Conservation (phyloP, 2,329 filamentous ascomycete genomes). For the Fusarium beomiforme region DNA sequence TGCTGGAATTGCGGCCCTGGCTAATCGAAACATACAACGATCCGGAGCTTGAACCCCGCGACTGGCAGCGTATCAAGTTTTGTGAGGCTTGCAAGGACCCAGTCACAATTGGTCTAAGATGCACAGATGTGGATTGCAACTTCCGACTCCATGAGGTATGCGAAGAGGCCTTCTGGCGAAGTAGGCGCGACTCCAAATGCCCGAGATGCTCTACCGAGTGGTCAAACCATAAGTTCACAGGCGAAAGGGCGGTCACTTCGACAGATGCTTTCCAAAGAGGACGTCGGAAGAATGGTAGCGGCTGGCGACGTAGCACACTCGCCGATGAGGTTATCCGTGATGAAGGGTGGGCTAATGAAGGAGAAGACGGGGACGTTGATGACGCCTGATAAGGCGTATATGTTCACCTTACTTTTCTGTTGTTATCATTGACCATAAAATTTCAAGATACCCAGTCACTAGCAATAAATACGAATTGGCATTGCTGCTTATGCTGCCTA, state of each 20-base stretch:
- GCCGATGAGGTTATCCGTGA: constrained; percentile 49
- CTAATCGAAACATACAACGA: constrained; percentile 93
- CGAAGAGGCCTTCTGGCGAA: constrained; percentile 76
- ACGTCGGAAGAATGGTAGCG: constrained; percentile 48
- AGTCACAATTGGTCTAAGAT: constrained; percentile 85
- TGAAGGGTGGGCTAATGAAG: constrained; percentile 40
- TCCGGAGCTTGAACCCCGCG: constrained; percentile 64
- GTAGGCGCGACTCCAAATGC: constrained; percentile 70
- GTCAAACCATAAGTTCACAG: constrained; percentile 61
- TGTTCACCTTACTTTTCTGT: neutral
- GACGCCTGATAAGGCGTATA: constrained; percentile 21
- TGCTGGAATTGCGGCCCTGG: constrained; percentile 88
- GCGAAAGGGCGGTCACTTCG: constrained; percentile 66
- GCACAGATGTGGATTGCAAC: constrained; percentile 72
- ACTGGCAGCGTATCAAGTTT: constrained; percentile 81
- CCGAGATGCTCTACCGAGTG: constrained; percentile 67
- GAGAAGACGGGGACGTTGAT: constrained; percentile 37
- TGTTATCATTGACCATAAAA: constrained; percentile 9
- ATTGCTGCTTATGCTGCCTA: neutral
- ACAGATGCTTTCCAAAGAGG: constrained; percentile 61
- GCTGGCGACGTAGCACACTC: constrained; percentile 45
- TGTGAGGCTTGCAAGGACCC: constrained; percentile 92
- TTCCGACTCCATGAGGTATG: constrained; percentile 82
- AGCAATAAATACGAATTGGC: constrained; percentile 11
- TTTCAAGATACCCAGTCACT: constrained; percentile 39